Evolutionary conservation across 2,329 filamentous ascomycete genomes (phyloP), one percentile per base, ranked within the genome.

Genomic region (Stachybotrys elegans): DNA sequence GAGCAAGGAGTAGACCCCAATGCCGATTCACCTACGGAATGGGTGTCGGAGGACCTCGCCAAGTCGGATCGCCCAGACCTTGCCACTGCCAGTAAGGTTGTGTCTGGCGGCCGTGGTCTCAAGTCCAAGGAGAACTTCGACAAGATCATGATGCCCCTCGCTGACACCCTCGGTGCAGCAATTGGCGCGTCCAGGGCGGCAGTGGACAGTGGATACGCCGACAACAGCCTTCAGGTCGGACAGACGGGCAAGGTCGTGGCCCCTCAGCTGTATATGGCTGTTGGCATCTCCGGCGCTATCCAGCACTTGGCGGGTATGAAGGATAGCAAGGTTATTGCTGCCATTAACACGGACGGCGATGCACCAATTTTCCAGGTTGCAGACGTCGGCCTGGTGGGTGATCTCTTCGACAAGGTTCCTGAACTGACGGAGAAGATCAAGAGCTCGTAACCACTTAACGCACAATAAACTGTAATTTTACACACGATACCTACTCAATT

Each of bases 231-330:
- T 56, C 93, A 98, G 71, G 92, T 98, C 52, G 93, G 93, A 37
- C 93, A 98, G 76, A 98, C 93, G 13, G 93, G 93, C 59, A 98
- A 98, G 79, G 95, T 97, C 50, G 92, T 98, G 43, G 93, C 93
- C 38, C 93, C 93, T 47, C 85, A 98, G 67, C 73, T 98, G 48
- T 98, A 98, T 65, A 78, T 98, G 55, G 94, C 90, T 43, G 91
- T 92, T 12, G 93, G 93, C 60, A 97, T 98, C 57, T 95, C 89
- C 8, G 93, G 93, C 43, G 93, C 93, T 19, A 98, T 98, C 56
- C 93, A 98, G 71, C 93, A 98, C 75, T 69, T 98, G 69, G 93
- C 93, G 23, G 93, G 93, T 62, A 98, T 98, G 93, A 98, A 98
- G 79, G 93, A 98, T 63, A 96, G 90, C 75, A 98, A 98, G 75